Percentiles rank a stretch among this genome's conserved stretches.
phyloP scores from a whole-genome alignment of 2,329 filamentous ascomycete genomes.

The Nemania diffusa region DNA sequence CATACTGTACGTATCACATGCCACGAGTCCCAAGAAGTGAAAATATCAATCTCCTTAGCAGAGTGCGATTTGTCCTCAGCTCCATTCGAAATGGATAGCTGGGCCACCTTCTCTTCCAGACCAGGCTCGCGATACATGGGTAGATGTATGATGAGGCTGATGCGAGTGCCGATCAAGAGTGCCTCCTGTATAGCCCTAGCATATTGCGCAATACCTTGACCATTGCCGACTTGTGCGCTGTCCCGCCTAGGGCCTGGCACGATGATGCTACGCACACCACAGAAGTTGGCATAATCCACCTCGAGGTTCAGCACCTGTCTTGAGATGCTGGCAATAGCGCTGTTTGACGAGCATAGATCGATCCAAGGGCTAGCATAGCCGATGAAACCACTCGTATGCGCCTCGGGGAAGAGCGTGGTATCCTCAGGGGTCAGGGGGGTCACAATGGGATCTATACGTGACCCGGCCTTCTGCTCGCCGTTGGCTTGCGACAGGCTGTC shows the following conservation, averaged over 20 bases:
- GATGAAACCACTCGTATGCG: slow-evolving; percentile 77
- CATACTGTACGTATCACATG: slow-evolving; percentile 85
- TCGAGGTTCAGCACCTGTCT: slow-evolving; percentile 91
- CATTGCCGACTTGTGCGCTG: slow-evolving; percentile 61
- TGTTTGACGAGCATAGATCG: slow-evolving; percentile 84
- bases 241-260: slow-evolving; percentile 80
- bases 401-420: slow-evolving; percentile 75
- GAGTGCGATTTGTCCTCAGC: slow-evolving; percentile 49
- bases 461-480: slow-evolving; percentile 57
- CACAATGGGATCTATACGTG: slow-evolving; percentile 66
- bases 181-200: slow-evolving; percentile 85
- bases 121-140: slow-evolving; percentile 83
- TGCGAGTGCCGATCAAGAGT: slow-evolving; percentile 76
- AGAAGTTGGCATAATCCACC: slow-evolving; percentile 94
- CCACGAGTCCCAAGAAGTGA: slow-evolving; percentile 93
- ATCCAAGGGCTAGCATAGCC: slow-evolving; percentile 92
- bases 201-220: slow-evolving; percentile 75
- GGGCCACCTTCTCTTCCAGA: slow-evolving; percentile 62
- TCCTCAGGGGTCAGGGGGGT: slow-evolving; percentile 82
- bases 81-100: slow-evolving; percentile 60
- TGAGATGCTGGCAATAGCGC: slow-evolving; percentile 85
- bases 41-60: slow-evolving; percentile 72
- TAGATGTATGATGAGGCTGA: slow-evolving; percentile 83
- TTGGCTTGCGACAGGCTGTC: slow-evolving; percentile 63
- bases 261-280: slow-evolving; percentile 84